A percentile compares a stretch with the other conserved stretches of the same genome.
phyloP scores from a whole-genome alignment of 2,329 filamentous ascomycete genomes.

The Talaromyces amestolkiae region DNA sequence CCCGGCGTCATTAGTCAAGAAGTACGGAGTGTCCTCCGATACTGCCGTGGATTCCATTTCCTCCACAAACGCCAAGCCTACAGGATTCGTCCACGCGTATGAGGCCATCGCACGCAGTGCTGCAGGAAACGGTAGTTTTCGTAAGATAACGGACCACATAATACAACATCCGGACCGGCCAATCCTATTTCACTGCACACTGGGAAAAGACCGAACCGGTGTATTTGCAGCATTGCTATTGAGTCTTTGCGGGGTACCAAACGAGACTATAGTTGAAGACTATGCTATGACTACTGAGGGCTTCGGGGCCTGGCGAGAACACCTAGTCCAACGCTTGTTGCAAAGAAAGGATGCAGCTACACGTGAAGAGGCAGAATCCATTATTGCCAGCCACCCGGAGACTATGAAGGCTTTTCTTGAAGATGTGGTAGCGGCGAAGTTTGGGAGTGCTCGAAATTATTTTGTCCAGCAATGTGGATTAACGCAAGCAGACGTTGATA shows the following conservation, averaged over 20 bases:
- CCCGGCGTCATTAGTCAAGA: conserved; percentile 5
- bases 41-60: conserved; percentile 35
- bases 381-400: conserved; percentile 8
- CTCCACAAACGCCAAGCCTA: background rate
- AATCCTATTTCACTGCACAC: conserved; percentile 67
- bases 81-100: conserved; percentile 61
- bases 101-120: conserved; percentile 51
- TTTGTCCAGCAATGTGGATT: conserved; percentile 1
- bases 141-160: conserved; percentile 9
- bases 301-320: conserved; percentile 6
- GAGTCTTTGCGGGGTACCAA: conserved; percentile 59
- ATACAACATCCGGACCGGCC: conserved; percentile 39
- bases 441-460: conserved; percentile 1
- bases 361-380: conserved; percentile 4
- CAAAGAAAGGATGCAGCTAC: background rate
- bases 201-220: conserved; percentile 74
- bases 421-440: conserved; percentile 1
- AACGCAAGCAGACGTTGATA: background rate
- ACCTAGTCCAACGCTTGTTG: conserved; percentile 2
- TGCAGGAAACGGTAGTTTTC: conserved; percentile 9
- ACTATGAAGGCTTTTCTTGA: conserved; percentile 11
- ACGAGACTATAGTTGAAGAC: conserved; percentile 59
- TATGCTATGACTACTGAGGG: conserved; percentile 46
- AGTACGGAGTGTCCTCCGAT: conserved; percentile 40
- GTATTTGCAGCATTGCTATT: conserved; percentile 64